Evolutionary conservation across 1,284 basidiomycete genomes (phyloP).

Genomic region (Athelia psychrophila): DNA sequence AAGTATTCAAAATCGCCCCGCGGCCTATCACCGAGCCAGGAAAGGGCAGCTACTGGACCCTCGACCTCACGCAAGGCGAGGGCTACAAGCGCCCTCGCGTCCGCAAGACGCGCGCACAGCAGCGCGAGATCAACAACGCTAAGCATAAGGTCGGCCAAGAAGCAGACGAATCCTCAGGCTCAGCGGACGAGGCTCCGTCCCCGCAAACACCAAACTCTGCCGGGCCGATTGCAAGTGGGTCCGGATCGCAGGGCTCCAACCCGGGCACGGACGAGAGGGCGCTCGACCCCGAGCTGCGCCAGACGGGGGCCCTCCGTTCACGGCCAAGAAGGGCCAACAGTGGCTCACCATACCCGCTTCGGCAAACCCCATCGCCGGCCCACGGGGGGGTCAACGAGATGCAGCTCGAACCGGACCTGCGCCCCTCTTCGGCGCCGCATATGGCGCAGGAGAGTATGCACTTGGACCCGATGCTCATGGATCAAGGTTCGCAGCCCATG

Average conservation of each 20-base stretch:
- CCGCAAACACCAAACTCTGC: conserved; percentile 4
- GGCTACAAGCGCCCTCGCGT: conserved; percentile 58
- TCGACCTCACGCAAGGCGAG: conserved; percentile 56
- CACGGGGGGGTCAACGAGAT: neutral
- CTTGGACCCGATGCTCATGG: no score
- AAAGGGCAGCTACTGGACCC: conserved; percentile 71
- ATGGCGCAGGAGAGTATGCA: no score
- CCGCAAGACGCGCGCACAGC: conserved; percentile 5
- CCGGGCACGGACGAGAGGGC: conserved; percentile 23
- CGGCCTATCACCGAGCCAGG: conserved; percentile 70
- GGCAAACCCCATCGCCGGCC: neutral
- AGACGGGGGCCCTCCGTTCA: conserved; percentile 22
- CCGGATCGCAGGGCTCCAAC: conserved; percentile 6
- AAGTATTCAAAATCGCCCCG: conserved; percentile 68
- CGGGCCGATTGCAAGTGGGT: neutral
- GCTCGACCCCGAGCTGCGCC: conserved; percentile 32
- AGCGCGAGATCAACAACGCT: conserved; percentile 20
- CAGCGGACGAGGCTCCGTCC: conserved; percentile 9
- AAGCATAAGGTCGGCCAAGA: conserved; percentile 17
- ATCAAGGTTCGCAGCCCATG: no score
- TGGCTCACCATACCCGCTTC: conserved; percentile 19
- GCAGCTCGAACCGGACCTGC: no score
- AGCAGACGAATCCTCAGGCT: neutral
- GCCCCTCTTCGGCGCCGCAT: no score
- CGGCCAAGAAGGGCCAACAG: conserved; percentile 15